phyloP scores from a whole-genome alignment of 1,284 basidiomycete species.

The Trichosporon coremiiforme region DNA sequence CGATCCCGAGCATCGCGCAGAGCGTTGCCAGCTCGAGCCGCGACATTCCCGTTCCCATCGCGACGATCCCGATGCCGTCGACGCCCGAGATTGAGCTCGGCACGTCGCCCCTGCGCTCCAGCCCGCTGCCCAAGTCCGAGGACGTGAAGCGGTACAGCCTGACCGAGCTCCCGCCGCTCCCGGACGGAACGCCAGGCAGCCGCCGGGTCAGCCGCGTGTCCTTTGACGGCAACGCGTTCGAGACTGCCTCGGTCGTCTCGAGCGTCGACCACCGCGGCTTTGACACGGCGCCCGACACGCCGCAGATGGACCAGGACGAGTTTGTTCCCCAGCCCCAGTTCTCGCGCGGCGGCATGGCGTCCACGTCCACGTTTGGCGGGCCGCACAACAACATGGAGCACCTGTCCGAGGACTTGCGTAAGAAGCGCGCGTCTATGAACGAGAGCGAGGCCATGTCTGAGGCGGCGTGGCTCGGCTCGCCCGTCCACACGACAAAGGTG shows the following conservation, averaged over 20 bases:
- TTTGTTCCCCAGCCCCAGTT: not conserved
- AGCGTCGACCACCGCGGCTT: constrained; percentile 12
- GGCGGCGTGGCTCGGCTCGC: constrained; percentile 11
- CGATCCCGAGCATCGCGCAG: not conserved
- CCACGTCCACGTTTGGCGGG: constrained; percentile 11
- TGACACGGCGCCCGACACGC: constrained; percentile 18
- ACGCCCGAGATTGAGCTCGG: constrained; percentile 13
- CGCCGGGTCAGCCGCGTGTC: constrained; percentile 12
- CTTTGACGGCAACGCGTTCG: not conserved
- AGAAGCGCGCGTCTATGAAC: constrained; percentile 10
- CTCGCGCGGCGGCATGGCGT: constrained; percentile 11
- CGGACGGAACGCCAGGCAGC: constrained; percentile 12
- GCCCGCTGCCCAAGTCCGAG: not conserved
- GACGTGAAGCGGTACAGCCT: constrained; percentile 18
- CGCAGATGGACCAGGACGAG: constrained; percentile 17
- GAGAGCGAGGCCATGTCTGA: constrained; percentile 15
- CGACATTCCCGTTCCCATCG: not conserved
- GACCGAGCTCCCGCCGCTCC: constrained; percentile 12
- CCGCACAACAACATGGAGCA: constrained; percentile 8
- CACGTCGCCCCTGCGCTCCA: constrained; percentile 9
- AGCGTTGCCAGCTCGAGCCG: not conserved
- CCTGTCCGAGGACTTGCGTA: not conserved
- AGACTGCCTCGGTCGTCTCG: not conserved
- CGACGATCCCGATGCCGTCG: not conserved
- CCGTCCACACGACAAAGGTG: not conserved